Evolutionary conservation across 2,329 filamentous ascomycete genomes (phyloP), one percentile per base, ranked within the genome.

Genomic region (Xylariaceae sp.): DNA sequence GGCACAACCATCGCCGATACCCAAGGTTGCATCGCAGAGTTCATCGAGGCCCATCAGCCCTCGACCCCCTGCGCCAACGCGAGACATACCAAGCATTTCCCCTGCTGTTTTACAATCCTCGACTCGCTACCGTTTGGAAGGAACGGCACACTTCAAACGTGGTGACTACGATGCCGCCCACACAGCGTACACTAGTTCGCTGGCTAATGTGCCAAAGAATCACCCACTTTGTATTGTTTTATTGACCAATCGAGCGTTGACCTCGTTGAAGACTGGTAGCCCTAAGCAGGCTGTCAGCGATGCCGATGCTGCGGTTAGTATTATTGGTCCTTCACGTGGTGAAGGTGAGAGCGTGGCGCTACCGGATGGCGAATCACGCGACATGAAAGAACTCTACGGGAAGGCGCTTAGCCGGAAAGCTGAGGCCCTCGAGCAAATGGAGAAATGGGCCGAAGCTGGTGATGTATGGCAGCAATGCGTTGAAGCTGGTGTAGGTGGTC

Each of bases 351-450:
- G 78, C 5, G 90, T 99, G 49, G 81, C 88, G 17, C 78, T 96
- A 0, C 81, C 78, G n/a, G 76, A 76, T 47, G 82, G 86, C 39
- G 81, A 87, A 58, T 77, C 78, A 17, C 94, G 95, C 66, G 88
- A 93, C 52, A 96, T 99, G 90, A 88, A 85, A 64, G 92, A 96
- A 15, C 89, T 96, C 63, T 97, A 89, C 70, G 92, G 91, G 56
- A 99, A 97, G 74, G 93, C 93, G 0, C 77, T 97, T 35, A 93
- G 90, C 76, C 88, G 94, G 56, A 97, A 97, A 77, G 94, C 94
- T 0, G 94, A 99, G 75, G 94, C 92, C 1, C 80, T 97, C 6
- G 94, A 99, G 74, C 89, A 96, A 71, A 88, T 99, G 80, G 94
- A 99, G 76, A 90, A 88, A 71, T 99, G 93, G 93, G 76, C 78